These are phyloP conservation scores for Stemphylium vesicarium DNA, from an alignment of 2,329 filamentous ascomycete genomes.

Conservation along the genomic window DNA sequence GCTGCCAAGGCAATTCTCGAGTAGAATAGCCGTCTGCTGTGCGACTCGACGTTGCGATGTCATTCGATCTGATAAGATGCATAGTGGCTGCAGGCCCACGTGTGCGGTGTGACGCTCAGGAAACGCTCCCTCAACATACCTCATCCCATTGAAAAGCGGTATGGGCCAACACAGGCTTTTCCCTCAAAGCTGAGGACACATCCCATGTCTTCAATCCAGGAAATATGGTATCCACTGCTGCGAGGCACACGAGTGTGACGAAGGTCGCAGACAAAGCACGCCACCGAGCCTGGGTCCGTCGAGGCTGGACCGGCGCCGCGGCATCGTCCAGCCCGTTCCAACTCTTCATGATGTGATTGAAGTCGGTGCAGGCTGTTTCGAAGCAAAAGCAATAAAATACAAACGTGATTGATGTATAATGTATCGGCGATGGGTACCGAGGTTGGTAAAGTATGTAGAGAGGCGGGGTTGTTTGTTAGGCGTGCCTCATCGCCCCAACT, in stretches of 20 bases:
- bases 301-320: conserved; percentile 14
- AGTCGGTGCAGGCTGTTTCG: neutral
- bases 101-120: conserved; percentile 4
- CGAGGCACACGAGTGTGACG: conserved; percentile 24
- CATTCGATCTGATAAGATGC: conserved; percentile 13
- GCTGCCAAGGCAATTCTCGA: neutral
- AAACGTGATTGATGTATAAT: conserved; percentile 3
- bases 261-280: conserved; percentile 23
- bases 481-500: neutral
- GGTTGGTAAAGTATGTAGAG: neutral
- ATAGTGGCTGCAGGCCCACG: conserved; percentile 7
- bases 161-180: conserved; percentile 5
- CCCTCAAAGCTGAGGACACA: conserved; percentile 5
- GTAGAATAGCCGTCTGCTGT: conserved; percentile 4
- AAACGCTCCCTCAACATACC: conserved; percentile 25
- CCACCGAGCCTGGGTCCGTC: conserved; percentile 15
- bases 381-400: neutral
- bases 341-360: conserved; percentile 29
- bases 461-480: conserved; percentile 12
- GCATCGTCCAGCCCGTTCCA: conserved; percentile 19
- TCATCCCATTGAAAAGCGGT: conserved; percentile 28
- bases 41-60: neutral
- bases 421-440: conserved; percentile 3
- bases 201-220: conserved; percentile 16
- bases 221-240: conserved; percentile 27